These are phyloP conservation scores for Colletotrichum sp. DNA, from an alignment of 2,329 filamentous ascomycete species.

Conservation along the genomic window DNA sequence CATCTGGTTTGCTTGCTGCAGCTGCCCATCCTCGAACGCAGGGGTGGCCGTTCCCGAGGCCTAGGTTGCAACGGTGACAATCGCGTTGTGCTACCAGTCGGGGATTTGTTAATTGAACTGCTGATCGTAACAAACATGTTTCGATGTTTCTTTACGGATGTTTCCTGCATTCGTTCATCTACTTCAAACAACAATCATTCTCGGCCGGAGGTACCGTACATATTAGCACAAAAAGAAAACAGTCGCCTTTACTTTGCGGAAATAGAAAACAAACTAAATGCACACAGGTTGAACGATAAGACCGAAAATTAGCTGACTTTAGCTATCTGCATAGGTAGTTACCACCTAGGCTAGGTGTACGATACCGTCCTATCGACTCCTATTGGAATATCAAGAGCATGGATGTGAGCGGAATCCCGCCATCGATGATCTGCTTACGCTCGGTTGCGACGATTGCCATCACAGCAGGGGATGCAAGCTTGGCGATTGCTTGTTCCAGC, in stretches of 20 bases:
- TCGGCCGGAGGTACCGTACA: neutral
- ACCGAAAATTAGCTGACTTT: neutral
- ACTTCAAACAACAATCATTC: neutral
- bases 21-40: neutral
- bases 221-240: neutral
- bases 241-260: neutral
- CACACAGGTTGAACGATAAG: neutral
- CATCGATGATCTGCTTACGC: neutral
- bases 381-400: neutral
- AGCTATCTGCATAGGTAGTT: neutral
- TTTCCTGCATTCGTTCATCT: neutral
- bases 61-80: neutral
- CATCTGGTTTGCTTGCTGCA: constrained; percentile 3
- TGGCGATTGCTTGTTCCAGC: neutral
- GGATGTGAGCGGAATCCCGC: neutral
- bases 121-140: neutral
- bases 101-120: neutral
- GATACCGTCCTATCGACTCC: too few species aligned
- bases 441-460: neutral
- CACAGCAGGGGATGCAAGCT: neutral
- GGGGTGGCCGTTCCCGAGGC: neutral
- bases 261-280: too few species aligned
- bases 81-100: neutral
- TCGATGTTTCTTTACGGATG: neutral
- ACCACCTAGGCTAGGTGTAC: too few species aligned